Conservation (phyloP, 2,329 filamentous ascomycete genomes). For the Diaporthe destruens region DNA sequence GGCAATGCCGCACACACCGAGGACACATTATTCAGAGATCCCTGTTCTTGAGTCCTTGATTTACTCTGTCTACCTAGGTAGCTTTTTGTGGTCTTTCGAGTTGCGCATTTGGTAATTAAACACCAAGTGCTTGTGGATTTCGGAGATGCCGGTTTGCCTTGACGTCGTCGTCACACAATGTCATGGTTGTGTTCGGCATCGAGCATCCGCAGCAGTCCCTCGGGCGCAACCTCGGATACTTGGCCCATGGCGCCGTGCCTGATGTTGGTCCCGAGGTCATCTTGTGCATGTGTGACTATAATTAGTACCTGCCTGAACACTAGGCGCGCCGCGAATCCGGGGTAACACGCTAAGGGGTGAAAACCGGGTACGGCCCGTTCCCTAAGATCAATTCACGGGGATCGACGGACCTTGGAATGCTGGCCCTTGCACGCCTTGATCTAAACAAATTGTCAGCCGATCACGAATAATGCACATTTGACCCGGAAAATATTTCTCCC, state of each 20-base stretch:
- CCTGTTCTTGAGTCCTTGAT: constrained; percentile 51
- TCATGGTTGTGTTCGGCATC: background rate
- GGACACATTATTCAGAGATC: constrained; percentile 63
- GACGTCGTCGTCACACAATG: constrained; percentile 48
- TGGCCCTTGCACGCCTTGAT: background rate
- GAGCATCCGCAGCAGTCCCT: background rate
- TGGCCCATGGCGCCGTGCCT: background rate
- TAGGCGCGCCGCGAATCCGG: background rate
- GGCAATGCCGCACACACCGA: too few species aligned
- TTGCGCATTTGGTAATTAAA: constrained; percentile 44
- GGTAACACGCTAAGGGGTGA: background rate
- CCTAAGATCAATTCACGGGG: background rate
- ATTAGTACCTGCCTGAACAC: background rate
- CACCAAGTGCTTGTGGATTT: constrained; percentile 61
- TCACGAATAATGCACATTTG: background rate
- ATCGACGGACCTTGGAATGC: too few species aligned
- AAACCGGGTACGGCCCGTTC: background rate
- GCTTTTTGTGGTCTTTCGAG: constrained; percentile 44
- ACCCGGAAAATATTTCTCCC: too few species aligned
- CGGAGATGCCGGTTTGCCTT: constrained; percentile 60
- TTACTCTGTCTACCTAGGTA: background rate
- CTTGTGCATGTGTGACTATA: background rate
- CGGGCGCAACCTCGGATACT: constrained; percentile 8
- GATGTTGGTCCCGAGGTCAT: constrained; percentile 3
- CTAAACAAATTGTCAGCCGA: background rate